Percentiles rank a stretch among this genome's conserved stretches.
Conservation (phyloP, 352 stramenopile species). For the Phytophthora boehmeriae region DNA sequence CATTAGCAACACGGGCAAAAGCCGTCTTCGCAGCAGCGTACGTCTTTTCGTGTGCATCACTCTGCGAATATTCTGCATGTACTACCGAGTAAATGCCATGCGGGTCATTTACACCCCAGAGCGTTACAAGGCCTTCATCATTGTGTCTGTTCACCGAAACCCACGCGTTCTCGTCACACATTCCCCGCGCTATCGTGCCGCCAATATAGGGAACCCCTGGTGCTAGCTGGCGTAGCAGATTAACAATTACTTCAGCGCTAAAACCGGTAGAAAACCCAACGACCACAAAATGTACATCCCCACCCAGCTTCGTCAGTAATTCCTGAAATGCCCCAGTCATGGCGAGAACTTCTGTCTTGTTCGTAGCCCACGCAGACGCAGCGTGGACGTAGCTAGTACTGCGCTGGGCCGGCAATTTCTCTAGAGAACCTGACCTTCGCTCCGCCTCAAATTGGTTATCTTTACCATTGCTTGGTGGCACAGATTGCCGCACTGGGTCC, state of each 20-base stretch:
- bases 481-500: slow-evolving; percentile 25
- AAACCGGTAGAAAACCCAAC: slow-evolving; percentile 88
- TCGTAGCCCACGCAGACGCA: slow-evolving; percentile 75
- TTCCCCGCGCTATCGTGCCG: slow-evolving; percentile 81
- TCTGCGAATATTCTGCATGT: slow-evolving; percentile 82
- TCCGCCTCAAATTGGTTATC: slow-evolving; percentile 51
- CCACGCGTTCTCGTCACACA: slow-evolving; percentile 89
- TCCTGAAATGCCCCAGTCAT: slow-evolving; percentile 83
- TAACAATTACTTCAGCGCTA: slow-evolving; percentile 74
- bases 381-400: slow-evolving; percentile 72
- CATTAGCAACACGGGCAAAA: slow-evolving; percentile 49
- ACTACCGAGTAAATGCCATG: slow-evolving; percentile 84
- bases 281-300: slow-evolving; percentile 85
- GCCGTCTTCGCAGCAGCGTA: slow-evolving; percentile 76
- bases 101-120: slow-evolving; percentile 88
- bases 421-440: slow-evolving; percentile 46
- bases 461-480: slow-evolving; percentile 23
- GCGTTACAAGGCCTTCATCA: slow-evolving; percentile 77
- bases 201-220: slow-evolving; percentile 86
- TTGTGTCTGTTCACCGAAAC: slow-evolving; percentile 88
- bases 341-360: slow-evolving; percentile 72
- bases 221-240: slow-evolving; percentile 71
- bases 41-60: slow-evolving; percentile 77
- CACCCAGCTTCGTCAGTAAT: slow-evolving; percentile 76
- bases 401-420: slow-evolving; percentile 54